Percentiles rank a stretch among this genome's conserved stretches.
Evolutionary conservation across 2,329 filamentous ascomycete genomes (phyloP).

Genomic region (Apiospora aurea): DNA sequence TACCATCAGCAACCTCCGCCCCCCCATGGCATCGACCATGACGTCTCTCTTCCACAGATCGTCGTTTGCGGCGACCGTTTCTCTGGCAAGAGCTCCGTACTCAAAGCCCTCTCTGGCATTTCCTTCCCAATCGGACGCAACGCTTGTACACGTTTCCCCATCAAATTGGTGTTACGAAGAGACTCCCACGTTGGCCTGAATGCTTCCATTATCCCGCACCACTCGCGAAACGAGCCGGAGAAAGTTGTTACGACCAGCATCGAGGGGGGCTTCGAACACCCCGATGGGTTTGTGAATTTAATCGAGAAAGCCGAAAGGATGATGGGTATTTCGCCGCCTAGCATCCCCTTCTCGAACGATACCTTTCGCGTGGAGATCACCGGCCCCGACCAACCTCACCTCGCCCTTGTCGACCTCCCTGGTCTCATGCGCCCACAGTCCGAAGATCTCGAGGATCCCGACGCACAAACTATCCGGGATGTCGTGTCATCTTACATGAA

Average conservation of each 20-base stretch:
- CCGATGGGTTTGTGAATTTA: conserved; percentile 30
- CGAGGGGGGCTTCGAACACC: neutral
- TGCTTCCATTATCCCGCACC: neutral
- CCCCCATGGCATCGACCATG: conserved; percentile 44
- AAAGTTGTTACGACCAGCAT: no score
- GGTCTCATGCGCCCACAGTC: conserved; percentile 45
- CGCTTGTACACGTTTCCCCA: neutral
- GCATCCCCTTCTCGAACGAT: conserved; percentile 50
- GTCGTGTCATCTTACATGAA: conserved; percentile 62
- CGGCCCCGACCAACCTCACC: conserved; percentile 53
- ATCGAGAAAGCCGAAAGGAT: conserved; percentile 47
- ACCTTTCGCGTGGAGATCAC: conserved; percentile 54
- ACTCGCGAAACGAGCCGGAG: neutral
- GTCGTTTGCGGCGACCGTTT: conserved; percentile 39
- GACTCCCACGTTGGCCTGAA: neutral
- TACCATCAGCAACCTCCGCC: conserved; percentile 35
- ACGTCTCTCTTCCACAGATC: conserved; percentile 44
- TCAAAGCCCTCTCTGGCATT: conserved; percentile 61
- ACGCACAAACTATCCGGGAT: conserved; percentile 49
- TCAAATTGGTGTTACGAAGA: neutral
- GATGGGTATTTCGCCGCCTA: conserved; percentile 28
- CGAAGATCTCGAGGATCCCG: conserved; percentile 28
- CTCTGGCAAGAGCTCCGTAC: conserved; percentile 62
- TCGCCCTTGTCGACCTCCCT: conserved; percentile 67
- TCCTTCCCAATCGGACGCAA: conserved; percentile 54